Evolutionary conservation across 306 rosid species (phyloP), one percentile per base, ranked within the genome.

Genomic region (Urtica urens): DNA sequence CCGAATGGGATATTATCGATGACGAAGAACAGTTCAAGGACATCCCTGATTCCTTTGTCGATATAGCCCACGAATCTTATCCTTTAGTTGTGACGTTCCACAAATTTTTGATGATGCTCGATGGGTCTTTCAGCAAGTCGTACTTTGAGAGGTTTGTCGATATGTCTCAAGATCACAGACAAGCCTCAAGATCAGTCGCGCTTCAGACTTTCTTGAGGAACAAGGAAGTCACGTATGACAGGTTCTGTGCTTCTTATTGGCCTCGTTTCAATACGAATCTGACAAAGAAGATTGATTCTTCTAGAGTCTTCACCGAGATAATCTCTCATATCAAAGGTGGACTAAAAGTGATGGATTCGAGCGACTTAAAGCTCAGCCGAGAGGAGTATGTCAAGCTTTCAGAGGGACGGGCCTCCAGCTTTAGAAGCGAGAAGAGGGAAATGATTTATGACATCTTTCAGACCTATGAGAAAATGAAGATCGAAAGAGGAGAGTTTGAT

Each of bases 11-110:
- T 52, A 43, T 73, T 17, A 78, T 55, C 41, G 95, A 75, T 46
- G 58, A 63, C 24, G 54, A 72, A 39, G 34, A 49, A 11, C 70
- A 75, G 35, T 78, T 80, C 48, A 75, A 41, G 60, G 57, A 69
- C 47, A 55, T 86, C 46, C 65, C 74, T 3, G 75, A 81, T 55
- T 81, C 95, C 6, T 76, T 86, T 27, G 7, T 45, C 30, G 57
- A 76, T 69, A 60, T 81, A 69, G 72, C 84, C 1, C 6, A 64
- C 8, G 23, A 49, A 3, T 71, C 66, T 2, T 86, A 70, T 46
- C 95, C 95, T n/a, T 82, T 86, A 25, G 93, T 78, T n/a, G 69
- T 81, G 41, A 76, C 95, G 33, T 81, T 86, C 67, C 66, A 76
- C 21, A 81, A 86, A 61, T 73, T 86, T 63, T 47, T 86, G 60